Evolutionary conservation across 768 basidiomycete genomes (phyloP), one percentile per base, ranked within the genome.

Genomic region (Asterophora parasitica): DNA sequence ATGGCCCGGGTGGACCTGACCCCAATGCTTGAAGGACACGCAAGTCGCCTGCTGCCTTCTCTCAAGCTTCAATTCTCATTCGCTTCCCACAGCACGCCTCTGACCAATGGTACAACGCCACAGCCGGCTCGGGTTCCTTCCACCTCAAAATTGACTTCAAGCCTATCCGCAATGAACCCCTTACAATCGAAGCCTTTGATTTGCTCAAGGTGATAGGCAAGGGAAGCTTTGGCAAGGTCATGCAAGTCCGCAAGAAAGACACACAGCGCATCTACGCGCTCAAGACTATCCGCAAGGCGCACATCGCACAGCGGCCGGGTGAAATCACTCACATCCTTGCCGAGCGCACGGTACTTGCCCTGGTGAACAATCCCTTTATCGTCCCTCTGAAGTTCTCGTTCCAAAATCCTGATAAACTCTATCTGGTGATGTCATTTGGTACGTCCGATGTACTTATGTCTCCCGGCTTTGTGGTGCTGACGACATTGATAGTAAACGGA

Each of bases 161-260:
- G 59, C 92, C 94, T 0, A 82, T 78, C 20, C 82, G 88, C 49
- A 82, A 85, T 56, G 85, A 90, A 61, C 72, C 87, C 3, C 75
- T 97, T 39, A 91, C 92, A n/a, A 97, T 97, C 60, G 94, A 98
- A 58, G 85, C 85, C 3, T 98, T 99, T 61, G 95, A 99, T 51
- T 72, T 99, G 41, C 85, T 99, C 60, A 96, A 94, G 65, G 95
- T 99, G 37, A 95, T 99, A 50, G 94, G 95, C 15, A 97, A 97
- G 68, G 95, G 96, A 9, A 88, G 84, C 51, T 99, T 99, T 59
- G 95, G 96, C 12, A 99, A 99, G 68, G 94, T 95, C 31, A 98
- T 98, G 96, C 95, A 99, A 77, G 95, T 99, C 34, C 86, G 93
- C 45, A 99, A 99, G 73, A 94, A 96, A 71, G 93, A 99, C 68